Evolutionary conservation across 371 early-diverging fungal species (phyloP), one percentile per base, ranked within the genome.

Genomic region (Mucor indicus): DNA sequence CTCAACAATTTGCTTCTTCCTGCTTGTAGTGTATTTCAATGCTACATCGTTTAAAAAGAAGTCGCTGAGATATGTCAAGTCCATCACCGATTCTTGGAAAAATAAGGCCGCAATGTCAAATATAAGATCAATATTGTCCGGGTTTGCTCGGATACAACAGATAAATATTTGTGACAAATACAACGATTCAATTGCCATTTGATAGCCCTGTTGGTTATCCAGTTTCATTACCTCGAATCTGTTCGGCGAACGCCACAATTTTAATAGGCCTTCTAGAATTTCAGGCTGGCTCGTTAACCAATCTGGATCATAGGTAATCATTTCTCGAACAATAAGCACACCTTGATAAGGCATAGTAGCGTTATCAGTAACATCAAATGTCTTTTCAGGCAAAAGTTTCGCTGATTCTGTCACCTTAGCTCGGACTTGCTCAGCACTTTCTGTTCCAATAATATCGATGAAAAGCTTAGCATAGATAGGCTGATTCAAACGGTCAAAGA

Each of bases 101-200:
- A 92, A 90, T 10, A 85, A 76, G 19, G 81, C 64, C 21, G 87
- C 72, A 44, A 94, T 61, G 36, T 89, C 89, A 59, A 90, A 92
- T 0, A 91, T 67, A 15, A 90, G 50, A 13, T 85, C 85, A 12
- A 82, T 61, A 31, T 91, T 85, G 20, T 79, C 80, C 1, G 73
- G 80, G 19, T 83, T 73, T 10, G 68, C 55, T 48, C 67, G 75
- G 50, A 79, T 59, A 60, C 86, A 86, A 6, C 64, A 59, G 23
- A 92, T 84, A 40, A 91, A 86, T 2, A 57, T 48, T 3, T 51
- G 48, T 4, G 52, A 47, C 4, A 57, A n/a, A 41, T 75, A 75
- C 44, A 83, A 75, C 0, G 80, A 75, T 60, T 81, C 83, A 11
- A 69, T 73, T 8, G 77, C 60, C 15, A 70, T 69, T 11, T 69